Conservation (phyloP, 176 grass and related monocot genomes). For the Rhynchospora pubera region DNA sequence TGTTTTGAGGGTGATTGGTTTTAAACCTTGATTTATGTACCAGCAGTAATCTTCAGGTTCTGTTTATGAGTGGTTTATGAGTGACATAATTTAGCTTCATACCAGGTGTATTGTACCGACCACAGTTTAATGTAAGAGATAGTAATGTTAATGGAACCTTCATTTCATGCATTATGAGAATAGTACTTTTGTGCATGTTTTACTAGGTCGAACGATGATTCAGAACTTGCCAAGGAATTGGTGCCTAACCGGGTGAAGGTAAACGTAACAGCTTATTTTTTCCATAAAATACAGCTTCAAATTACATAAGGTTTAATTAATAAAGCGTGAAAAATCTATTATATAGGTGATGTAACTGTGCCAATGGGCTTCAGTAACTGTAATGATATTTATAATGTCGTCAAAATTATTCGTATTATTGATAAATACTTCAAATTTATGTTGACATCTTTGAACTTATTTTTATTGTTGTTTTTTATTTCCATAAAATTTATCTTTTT, state of each 20-base stretch:
- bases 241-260: slow-evolving; percentile 85
- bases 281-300: no score
- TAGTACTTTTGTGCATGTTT: slow-evolving; percentile 1
- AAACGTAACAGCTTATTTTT: neutral
- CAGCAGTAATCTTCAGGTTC: no score
- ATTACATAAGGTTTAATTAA: no score
- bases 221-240: slow-evolving; percentile 59
- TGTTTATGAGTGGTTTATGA: neutral
- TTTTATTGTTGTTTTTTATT: no score
- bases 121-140: neutral
- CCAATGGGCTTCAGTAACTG: neutral
- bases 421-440: no score
- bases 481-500: no score
- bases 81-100: neutral
- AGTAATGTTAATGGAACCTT: neutral
- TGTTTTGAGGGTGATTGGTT: neutral
- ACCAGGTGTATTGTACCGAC: neutral
- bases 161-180: neutral
- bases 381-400: neutral
- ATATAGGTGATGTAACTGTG: neutral
- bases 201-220: slow-evolving; percentile 57
- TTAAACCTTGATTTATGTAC: neutral
- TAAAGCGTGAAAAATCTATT: neutral
- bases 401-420: no score
- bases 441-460: no score